Percentiles rank a stretch among this genome's conserved stretches.
phyloP scores from a whole-genome alignment of 2,329 filamentous ascomycete genomes.

The Pezicula neosporulosa region DNA sequence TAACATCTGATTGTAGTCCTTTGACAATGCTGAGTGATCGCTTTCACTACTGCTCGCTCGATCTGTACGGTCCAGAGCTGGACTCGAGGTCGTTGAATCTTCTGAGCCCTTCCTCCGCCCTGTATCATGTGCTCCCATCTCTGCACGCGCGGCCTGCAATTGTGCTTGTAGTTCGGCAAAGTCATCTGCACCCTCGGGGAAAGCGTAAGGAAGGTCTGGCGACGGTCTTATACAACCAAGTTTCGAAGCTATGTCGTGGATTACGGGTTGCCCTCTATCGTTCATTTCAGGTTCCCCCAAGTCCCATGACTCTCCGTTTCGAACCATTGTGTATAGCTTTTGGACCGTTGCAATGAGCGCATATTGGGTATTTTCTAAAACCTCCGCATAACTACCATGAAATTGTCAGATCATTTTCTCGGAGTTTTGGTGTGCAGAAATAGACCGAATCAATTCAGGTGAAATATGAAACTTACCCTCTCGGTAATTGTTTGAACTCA shows the following conservation, averaged over 20 bases:
- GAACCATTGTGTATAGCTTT: constrained; percentile 63
- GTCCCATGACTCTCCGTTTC: constrained; percentile 54
- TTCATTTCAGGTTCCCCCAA: constrained; percentile 62
- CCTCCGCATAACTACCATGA: constrained; percentile 53
- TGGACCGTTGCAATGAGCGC: constrained; percentile 62
- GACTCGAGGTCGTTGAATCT: constrained; percentile 16
- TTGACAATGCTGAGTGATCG: constrained; percentile 21
- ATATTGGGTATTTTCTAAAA: constrained; percentile 63
- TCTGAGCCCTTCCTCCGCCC: constrained; percentile 15
- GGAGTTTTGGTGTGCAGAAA: constrained; percentile 1
- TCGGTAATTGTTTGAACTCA: constrained; percentile 64
- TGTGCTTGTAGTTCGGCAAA: constrained; percentile 53
- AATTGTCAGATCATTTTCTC: constrained; percentile 9
- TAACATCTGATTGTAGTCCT: constrained; percentile 20
- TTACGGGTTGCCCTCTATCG: constrained; percentile 58
- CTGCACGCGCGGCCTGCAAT: constrained; percentile 34
- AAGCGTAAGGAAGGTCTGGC: constrained; percentile 54
- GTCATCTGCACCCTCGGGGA: constrained; percentile 59
- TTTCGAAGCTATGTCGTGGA: constrained; percentile 62
- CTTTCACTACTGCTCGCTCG: constrained; percentile 24
- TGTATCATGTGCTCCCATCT: constrained; percentile 15
- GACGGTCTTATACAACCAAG: constrained; percentile 62
- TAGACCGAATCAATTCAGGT: background rate
- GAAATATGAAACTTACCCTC: constrained; percentile 43
- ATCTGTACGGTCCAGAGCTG: constrained; percentile 16